Evolutionary conservation across 2,329 filamentous ascomycete species (phyloP).

Genomic region (Clonostachys solani): DNA sequence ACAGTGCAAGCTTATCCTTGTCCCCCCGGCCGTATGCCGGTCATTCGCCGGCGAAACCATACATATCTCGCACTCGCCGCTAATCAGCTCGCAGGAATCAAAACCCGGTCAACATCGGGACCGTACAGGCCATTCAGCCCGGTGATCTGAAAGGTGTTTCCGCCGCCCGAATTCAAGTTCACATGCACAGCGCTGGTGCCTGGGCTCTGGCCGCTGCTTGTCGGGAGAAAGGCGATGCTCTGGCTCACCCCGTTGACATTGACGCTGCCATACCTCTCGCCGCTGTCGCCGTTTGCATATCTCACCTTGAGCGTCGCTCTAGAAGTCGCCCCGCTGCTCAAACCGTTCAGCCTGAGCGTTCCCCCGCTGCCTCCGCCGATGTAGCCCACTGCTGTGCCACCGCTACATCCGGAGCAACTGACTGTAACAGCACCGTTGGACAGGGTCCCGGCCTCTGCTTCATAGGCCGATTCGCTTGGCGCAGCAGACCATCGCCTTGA

Average conservation of each 20-base stretch:
- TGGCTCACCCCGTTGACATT: slow-evolving; percentile 49
- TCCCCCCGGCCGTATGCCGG: no score
- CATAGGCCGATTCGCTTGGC: slow-evolving; percentile 39
- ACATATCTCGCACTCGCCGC: no score
- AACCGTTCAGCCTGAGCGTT: slow-evolving; percentile 42
- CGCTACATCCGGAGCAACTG: slow-evolving; percentile 47
- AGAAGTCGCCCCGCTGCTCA: slow-evolving; percentile 32
- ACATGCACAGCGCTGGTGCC: slow-evolving; percentile 41
- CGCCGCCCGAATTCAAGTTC: slow-evolving; percentile 36
- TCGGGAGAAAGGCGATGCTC: slow-evolving; percentile 50
- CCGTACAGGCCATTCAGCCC: slow-evolving; percentile 34
- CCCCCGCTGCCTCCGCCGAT: slow-evolving; percentile 44
- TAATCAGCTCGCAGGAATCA: slow-evolving; percentile 36
- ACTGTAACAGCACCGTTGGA: slow-evolving; percentile 37
- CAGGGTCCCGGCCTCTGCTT: slow-evolving; percentile 45
- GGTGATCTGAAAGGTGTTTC: slow-evolving; percentile 44
- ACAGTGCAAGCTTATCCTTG: no score
- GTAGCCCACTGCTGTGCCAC: slow-evolving; percentile 44
- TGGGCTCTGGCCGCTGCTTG: slow-evolving; percentile 30
- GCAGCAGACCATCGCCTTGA: slow-evolving; percentile 37
- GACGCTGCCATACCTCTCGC: slow-evolving; percentile 47
- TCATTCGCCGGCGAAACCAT: no score
- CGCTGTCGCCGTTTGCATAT: slow-evolving; percentile 50
- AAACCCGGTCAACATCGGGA: slow-evolving; percentile 35
- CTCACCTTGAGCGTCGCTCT: slow-evolving; percentile 49